Conservation (phyloP, 305 asterid genomes). For the Solanum hybrid region DNA sequence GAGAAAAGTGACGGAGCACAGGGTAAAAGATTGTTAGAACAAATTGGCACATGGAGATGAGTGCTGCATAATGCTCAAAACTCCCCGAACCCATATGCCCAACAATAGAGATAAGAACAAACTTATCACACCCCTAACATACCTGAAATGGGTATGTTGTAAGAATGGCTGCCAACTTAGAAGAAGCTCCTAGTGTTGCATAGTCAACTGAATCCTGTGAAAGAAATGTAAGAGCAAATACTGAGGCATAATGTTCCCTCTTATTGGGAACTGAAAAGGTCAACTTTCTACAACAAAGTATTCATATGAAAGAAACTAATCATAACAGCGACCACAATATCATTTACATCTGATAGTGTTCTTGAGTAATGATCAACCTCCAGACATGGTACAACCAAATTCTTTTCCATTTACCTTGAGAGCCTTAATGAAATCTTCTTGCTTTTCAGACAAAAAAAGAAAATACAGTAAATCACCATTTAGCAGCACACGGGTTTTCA, state of each 20-base stretch:
- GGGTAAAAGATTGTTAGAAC: not conserved
- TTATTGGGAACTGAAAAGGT: not conserved
- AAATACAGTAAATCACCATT: not conserved
- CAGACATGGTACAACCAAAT: not conserved
- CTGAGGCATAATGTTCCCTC: not conserved
- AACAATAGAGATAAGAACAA: not conserved
- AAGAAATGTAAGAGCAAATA: not conserved
- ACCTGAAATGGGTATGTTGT: conserved; percentile 94
- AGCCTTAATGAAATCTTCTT: not conserved
- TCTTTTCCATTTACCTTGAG: not conserved
- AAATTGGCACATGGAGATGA: not conserved
- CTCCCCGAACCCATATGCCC: not conserved
- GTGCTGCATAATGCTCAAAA: not conserved
- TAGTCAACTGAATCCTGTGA: conserved; percentile 79
- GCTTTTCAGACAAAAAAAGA: not conserved
- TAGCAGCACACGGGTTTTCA: not conserved
- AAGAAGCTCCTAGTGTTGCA: conserved; percentile 81
- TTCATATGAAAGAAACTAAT: not conserved
- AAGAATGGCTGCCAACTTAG: conserved; percentile 72
- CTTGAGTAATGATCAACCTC: not conserved
- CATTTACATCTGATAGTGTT: not conserved
- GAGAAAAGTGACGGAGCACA: not conserved
- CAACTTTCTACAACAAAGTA: not conserved
- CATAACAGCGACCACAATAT: not conserved
- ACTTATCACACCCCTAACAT: not conserved